Evolutionary conservation across 2,329 filamentous ascomycete genomes (phyloP).

Genomic region (Cladophialophora exuberans): DNA sequence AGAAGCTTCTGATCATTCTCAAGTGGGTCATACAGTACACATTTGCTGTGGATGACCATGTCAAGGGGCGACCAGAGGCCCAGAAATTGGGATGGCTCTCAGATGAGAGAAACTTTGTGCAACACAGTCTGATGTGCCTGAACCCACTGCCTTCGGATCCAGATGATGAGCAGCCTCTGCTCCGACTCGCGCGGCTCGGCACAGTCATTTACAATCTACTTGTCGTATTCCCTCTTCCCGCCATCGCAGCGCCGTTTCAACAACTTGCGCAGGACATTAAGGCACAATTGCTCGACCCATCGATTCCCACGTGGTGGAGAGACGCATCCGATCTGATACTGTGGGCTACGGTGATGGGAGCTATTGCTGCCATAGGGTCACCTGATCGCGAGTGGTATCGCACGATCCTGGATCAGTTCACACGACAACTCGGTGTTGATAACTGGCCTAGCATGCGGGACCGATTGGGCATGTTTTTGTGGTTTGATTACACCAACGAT

Average conservation of each 20-base stretch:
- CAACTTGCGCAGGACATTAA: conserved; percentile 37
- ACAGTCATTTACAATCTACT: conserved; percentile 43
- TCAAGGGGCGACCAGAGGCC: conserved; percentile 23
- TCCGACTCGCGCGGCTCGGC: conserved; percentile 43
- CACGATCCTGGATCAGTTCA: conserved; percentile 32
- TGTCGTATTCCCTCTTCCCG: conserved; percentile 45
- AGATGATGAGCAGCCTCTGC: conserved; percentile 33
- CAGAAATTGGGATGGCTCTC: conserved; percentile 35
- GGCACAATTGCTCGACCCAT: conserved; percentile 33
- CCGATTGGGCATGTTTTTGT: conserved; percentile 30
- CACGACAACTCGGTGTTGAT: conserved; percentile 25
- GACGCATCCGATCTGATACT: conserved; percentile 37
- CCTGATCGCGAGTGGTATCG: conserved; percentile 41
- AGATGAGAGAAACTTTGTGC: conserved; percentile 46
- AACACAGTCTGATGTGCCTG: conserved; percentile 41
- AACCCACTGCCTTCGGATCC: conserved; percentile 34
- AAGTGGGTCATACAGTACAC: conserved; percentile 40
- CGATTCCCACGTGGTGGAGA: conserved; percentile 35
- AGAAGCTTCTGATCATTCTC: conserved; percentile 38
- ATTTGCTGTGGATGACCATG: conserved; percentile 34
- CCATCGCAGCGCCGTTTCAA: conserved; percentile 41
- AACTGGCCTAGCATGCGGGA: conserved; percentile 30
- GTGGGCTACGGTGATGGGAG: conserved; percentile 44
- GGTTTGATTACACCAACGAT: conserved; percentile 33
- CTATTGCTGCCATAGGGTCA: conserved; percentile 41